Evolutionary conservation across 805 yeast species (phyloP), one percentile per base, ranked within the genome.

Genomic region (Myxozyma melibiosi): DNA sequence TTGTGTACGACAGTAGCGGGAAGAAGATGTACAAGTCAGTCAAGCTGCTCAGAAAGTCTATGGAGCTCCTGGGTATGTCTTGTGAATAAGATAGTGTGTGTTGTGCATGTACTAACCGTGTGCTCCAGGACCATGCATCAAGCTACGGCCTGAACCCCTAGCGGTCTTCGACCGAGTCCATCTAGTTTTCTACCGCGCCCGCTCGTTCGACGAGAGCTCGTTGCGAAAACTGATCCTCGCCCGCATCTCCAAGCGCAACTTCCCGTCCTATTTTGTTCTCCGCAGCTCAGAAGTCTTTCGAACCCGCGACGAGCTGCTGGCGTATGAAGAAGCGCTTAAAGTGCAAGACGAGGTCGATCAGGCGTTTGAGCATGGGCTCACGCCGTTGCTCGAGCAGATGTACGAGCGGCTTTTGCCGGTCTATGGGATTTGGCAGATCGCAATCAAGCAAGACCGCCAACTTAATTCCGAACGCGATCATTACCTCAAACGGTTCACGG

Each of bases 271-370:
- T 28, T 8, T 16, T 9, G 58, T 63, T 8, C 38, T 44, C 11
- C 54, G 66, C n/a, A 56, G 62, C 27, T 40, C 58, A 4, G 53
- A 53, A n/a, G 57, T 63, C 13, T 63, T 63, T 50, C 38, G 31
- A n/a, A 43, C 43, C 14, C 54, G 66, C n/a, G 28, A 18, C 16
- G 55, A 48, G 4, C 48, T 62, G 9, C 28, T 63, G n/a, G 42
- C 51, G n/a, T 63, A 63, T 22, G 66, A 63, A n/a, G 49, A 39
- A 1, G 61, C 61, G 7, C 31, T 63, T 9, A 35, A 50, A 11
- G 33, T 57, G 5, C 61, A 57, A 35, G 45, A 25, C 8, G 24
- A 47, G 2, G 45, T 55, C 5, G 63, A 63, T 16, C 42, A 31
- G n/a, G 16, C 47, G 2, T 45, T 63, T 28, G 60, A 50, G 11